Conservation (phyloP, 768 basidiomycete species). For the Rhizopogon roseolus region DNA sequence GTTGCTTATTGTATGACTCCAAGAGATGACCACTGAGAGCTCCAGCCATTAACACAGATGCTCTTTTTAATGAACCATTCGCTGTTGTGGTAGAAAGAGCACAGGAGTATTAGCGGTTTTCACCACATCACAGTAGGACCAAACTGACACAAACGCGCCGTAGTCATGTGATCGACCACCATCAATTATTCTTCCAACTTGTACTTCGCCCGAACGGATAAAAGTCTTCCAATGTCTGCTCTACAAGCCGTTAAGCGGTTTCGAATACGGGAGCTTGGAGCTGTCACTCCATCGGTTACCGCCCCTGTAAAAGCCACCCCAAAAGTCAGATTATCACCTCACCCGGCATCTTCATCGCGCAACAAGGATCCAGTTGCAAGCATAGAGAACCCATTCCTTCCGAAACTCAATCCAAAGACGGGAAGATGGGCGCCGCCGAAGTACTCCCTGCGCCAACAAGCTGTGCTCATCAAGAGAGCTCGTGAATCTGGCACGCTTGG, state of each 20-base stretch:
- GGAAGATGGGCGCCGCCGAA: conserved; percentile 66
- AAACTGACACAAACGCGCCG: background rate
- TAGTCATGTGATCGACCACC: background rate
- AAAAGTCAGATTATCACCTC: conserved; percentile 10
- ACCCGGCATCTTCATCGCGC: conserved; percentile 5
- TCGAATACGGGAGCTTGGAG: conserved; percentile 19
- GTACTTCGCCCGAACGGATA: background rate
- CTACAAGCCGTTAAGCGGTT: conserved; percentile 20
- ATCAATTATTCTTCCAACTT: no score
- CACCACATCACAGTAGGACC: no score
- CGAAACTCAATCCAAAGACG: conserved; percentile 52
- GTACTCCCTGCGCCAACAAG: conserved; percentile 73
- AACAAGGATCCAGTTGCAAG: conserved; percentile 15
- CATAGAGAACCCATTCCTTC: conserved; percentile 63
- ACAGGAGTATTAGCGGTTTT: no score
- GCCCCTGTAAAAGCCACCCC: conserved; percentile 17
- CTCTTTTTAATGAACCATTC: background rate
- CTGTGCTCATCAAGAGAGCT: conserved; percentile 73
- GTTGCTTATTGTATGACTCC: conserved; percentile 32
- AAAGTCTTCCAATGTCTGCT: background rate
- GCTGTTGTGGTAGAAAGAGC: background rate
- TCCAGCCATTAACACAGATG: conserved; percentile 42
- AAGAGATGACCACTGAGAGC: conserved; percentile 58
- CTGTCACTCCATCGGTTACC: conserved; percentile 6
- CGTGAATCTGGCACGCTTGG: conserved; percentile 46